These are phyloP conservation scores for Phytophthora cactorum DNA, from an alignment of 352 stramenopile species.

Conservation along the genomic window DNA sequence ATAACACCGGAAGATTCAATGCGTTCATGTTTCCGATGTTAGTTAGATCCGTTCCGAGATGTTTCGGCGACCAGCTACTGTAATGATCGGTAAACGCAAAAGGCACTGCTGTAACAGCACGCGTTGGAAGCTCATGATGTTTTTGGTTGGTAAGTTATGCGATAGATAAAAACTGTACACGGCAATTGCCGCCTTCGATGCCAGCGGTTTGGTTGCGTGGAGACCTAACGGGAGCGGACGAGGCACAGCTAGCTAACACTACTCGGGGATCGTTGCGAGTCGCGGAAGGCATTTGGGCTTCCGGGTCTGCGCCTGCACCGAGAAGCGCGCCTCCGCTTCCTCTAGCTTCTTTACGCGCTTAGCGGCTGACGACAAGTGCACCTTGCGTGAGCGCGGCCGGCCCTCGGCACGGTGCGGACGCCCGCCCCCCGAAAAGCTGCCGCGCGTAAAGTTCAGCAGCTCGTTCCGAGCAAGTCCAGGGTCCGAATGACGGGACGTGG, in stretches of 20 bases:
- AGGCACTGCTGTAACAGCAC: not conserved
- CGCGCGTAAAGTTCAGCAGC: slow-evolving; percentile 70
- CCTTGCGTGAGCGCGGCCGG: slow-evolving; percentile 58
- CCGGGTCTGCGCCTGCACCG: slow-evolving; percentile 34
- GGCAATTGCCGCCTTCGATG: slow-evolving; percentile 21
- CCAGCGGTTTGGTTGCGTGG: slow-evolving; percentile 21
- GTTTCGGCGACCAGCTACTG: no score
- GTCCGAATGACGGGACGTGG: slow-evolving; percentile 70
- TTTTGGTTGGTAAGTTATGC: slow-evolving; percentile 40
- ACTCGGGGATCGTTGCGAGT: slow-evolving; percentile 56
- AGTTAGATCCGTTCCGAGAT: no score
- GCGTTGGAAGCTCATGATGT: slow-evolving; percentile 16
- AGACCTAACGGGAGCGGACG: slow-evolving; percentile 11
- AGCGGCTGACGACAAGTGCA: slow-evolving; percentile 81
- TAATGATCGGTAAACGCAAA: no score
- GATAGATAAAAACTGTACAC: slow-evolving; percentile 45
- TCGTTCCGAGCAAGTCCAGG: slow-evolving; percentile 69
- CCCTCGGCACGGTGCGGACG: slow-evolving; percentile 50
- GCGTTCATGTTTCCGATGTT: no score
- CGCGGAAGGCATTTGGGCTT: slow-evolving; percentile 47
- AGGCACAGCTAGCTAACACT: slow-evolving; percentile 26
- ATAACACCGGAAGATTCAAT: not conserved
- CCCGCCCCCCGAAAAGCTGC: slow-evolving; percentile 46
- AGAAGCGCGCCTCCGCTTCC: slow-evolving; percentile 78
- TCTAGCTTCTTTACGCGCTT: slow-evolving; percentile 88